Conservation (phyloP, 305 asterid species). For the Solanum chacoense region DNA sequence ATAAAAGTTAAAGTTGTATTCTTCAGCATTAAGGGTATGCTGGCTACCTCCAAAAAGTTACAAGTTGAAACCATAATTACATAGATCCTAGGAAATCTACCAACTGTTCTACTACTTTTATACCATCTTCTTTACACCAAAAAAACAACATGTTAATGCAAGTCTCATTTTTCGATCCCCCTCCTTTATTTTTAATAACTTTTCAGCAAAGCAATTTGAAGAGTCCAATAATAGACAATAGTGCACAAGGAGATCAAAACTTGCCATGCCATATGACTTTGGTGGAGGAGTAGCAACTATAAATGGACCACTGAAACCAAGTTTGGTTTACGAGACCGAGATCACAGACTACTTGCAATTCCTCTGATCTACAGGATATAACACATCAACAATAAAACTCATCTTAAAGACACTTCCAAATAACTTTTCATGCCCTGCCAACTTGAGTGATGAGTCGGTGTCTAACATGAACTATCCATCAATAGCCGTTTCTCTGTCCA, state of each 20-base stretch:
- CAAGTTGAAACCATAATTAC: too few relatives aligned
- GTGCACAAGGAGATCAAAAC: conserved; percentile 11
- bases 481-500: conserved; percentile 35
- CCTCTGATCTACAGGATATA: conserved; percentile 51
- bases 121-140: too few relatives aligned
- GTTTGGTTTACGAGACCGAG: conserved; percentile 67
- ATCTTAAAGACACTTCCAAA: conserved; percentile 20
- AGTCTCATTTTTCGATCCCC: too few relatives aligned
- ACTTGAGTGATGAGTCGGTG: not conserved
- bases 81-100: too few relatives aligned
- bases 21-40: too few relatives aligned
- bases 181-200: not conserved
- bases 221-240: conserved; percentile 12
- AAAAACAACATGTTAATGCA: too few relatives aligned
- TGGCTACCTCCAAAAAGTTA: too few relatives aligned
- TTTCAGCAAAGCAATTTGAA: conserved; percentile 19
- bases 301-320: conserved; percentile 42
- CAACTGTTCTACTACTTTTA: too few relatives aligned
- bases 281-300: conserved; percentile 70
- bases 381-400: conserved; percentile 27
- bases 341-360: conserved; percentile 35
- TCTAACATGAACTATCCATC: conserved; percentile 79
- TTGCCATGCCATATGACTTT: conserved; percentile 25
- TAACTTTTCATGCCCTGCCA: conserved; percentile 25
- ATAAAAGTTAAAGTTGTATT: too few relatives aligned